phyloP scores from a whole-genome alignment of 192 early-diverging fungal species.

The Backusella tarrabulga region DNA sequence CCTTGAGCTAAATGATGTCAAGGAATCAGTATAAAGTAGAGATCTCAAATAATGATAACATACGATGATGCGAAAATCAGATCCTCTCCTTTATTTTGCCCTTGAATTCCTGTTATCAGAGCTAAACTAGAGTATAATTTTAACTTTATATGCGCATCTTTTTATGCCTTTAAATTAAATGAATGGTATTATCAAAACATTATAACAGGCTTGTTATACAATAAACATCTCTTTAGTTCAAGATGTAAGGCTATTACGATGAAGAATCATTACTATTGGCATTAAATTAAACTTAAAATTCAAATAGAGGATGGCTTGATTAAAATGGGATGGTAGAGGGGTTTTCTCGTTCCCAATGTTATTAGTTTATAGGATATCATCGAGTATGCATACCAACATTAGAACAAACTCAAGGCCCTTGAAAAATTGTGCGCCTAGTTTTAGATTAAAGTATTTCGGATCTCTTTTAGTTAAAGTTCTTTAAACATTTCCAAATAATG shows the following conservation, averaged over 20 bases:
- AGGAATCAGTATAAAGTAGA: background rate
- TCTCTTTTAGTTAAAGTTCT: background rate
- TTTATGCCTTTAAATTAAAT: background rate
- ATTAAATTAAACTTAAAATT: background rate
- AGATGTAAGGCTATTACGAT: background rate
- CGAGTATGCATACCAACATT: background rate
- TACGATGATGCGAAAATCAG: background rate
- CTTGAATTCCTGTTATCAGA: background rate
- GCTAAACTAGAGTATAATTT: background rate
- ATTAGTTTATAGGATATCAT: background rate
- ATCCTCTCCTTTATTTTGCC: background rate
- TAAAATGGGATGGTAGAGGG: background rate
- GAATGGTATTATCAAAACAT: background rate
- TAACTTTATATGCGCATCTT: background rate
- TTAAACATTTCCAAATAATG: background rate
- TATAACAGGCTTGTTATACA: background rate
- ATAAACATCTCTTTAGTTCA: background rate
- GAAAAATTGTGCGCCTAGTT: background rate
- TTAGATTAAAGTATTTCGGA: background rate
- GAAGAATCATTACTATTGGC: background rate
- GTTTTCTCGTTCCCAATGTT: background rate
- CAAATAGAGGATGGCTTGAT: background rate
- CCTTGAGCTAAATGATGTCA: background rate
- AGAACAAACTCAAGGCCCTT: background rate
- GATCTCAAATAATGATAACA: background rate